Evolutionary conservation across 2,329 filamentous ascomycete species (phyloP).

Genomic region (Didymosphaeria variabile): DNA sequence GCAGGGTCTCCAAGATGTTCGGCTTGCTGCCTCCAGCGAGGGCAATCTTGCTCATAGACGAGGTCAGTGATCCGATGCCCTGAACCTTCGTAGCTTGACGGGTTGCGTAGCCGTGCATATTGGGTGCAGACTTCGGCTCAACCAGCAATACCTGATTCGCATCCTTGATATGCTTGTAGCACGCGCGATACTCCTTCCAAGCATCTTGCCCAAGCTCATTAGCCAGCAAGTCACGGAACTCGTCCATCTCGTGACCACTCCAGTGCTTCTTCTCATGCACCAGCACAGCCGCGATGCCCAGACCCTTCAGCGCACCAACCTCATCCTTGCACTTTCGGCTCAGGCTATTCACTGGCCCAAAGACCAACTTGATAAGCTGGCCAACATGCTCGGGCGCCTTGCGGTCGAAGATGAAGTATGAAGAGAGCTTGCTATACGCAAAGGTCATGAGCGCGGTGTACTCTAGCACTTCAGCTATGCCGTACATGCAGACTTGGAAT

Average conservation of each 20-base stretch:
- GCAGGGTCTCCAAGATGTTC: background rate
- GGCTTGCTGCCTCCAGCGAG: background rate
- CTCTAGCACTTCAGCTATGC: slow-evolving; percentile 19
- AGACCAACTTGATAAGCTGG: slow-evolving; percentile 4
- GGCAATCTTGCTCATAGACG: background rate
- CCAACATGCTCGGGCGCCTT: background rate
- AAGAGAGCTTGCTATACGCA: slow-evolving; percentile 12
- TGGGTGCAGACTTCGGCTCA: background rate
- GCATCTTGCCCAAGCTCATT: background rate
- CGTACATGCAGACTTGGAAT: slow-evolving; percentile 22
- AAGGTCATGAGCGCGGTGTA: slow-evolving; percentile 18
- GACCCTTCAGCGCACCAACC: background rate
- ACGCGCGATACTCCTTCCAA: slow-evolving; percentile 5
- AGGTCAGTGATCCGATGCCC: background rate
- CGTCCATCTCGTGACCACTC: background rate
- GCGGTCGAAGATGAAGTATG: background rate
- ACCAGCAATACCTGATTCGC: background rate
- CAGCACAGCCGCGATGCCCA: slow-evolving; percentile 2
- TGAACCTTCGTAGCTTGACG: background rate
- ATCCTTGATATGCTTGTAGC: slow-evolving; percentile 10
- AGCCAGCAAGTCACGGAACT: slow-evolving; percentile 3
- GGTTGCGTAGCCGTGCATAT: background rate
- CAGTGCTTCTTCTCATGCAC: slow-evolving; percentile 11
- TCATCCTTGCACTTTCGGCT: slow-evolving; percentile 1
- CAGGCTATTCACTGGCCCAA: background rate